Base-by-base conservation (phyloP, 2,329 filamentous ascomycete species). In the Furcasterigmium furcatum region DNA sequence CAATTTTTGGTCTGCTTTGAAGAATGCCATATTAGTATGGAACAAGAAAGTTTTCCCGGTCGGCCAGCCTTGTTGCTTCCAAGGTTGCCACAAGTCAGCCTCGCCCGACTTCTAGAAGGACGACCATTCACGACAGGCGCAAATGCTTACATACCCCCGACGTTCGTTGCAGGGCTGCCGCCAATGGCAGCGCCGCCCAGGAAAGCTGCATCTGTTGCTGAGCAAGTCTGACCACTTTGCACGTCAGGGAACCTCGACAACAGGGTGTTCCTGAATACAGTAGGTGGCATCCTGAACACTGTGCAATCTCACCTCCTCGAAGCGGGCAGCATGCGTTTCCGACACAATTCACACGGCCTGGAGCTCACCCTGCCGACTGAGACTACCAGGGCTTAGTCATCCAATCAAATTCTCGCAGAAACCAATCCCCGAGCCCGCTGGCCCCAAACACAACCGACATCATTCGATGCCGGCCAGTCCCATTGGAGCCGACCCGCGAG, bases 391-490 rank as follows among this genome's bases (percentile, higher is more conserved):
- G 48, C 51, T 55, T 52, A 54, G 51, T 54, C 52, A 54, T 49
- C 50, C 46, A 47, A 49, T 45, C 49, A 53, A 46, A 54, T 46
- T 46, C 46, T 48, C 48, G 48, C 50, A 52, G 48, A 46, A 51
- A 48, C 48, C 50, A 52, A 52, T 52, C 46, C 46, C 47, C 46
- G 47, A 46, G 22, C 25, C 39, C 39, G 18, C 27, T 52, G 48
- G 46, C 45, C 38, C 48, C 43, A 50, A 44, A 40, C 38, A 49
- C 29, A 27, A 19, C 41, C 30, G 41, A 38, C 46, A 61, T 62
- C 52, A 53, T 61, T 62, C 62, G 58, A 64, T 61, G 49, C 54
- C 18, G 34, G 30, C 53, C 52, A 56, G 55, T 47, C 58, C 56
- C 46, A 27, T 27, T 27, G 24, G 24, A 27, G 24, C 24, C 24